Conservation (phyloP, 768 basidiomycete genomes). For the Boletus eberwhitei region DNA sequence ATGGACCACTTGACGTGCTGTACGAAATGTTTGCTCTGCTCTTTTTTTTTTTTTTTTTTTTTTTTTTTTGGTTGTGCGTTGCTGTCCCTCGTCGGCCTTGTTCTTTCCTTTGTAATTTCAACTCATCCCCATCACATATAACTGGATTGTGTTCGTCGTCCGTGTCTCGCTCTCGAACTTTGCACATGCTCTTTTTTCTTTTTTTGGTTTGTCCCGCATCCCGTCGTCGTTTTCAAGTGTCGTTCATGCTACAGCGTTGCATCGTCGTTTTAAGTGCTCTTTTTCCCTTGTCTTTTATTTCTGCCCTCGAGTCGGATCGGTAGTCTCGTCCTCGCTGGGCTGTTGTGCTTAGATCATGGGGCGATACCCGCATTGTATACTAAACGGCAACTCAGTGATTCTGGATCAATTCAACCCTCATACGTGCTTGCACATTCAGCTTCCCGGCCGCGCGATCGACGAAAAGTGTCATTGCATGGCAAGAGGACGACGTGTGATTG, state of each 20-base stretch:
- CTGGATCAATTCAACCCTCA: background rate
- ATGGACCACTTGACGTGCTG: background rate
- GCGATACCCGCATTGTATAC: slow-evolving; percentile 12
- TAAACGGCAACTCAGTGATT: background rate
- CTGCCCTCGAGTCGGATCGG: background rate
- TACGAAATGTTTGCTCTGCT: background rate
- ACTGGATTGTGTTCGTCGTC: background rate
- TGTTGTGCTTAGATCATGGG: background rate
- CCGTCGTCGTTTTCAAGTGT: slow-evolving; percentile 1
- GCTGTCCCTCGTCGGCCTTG: background rate
- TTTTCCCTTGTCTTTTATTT: background rate
- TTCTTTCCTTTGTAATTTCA: no score
- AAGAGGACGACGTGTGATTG: background rate
- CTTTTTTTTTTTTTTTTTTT: background rate
- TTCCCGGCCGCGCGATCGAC: background rate
- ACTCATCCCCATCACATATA: background rate
- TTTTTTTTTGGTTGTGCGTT: background rate
- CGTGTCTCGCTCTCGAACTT: background rate
- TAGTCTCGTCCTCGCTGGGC: background rate
- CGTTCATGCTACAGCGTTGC: background rate
- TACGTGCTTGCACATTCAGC: background rate
- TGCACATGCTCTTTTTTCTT: background rate
- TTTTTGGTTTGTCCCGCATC: background rate
- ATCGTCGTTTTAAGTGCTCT: background rate
- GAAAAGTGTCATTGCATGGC: background rate